Base-by-base conservation (phyloP, 305 asterid genomes). In the Rubia tinctorum region DNA sequence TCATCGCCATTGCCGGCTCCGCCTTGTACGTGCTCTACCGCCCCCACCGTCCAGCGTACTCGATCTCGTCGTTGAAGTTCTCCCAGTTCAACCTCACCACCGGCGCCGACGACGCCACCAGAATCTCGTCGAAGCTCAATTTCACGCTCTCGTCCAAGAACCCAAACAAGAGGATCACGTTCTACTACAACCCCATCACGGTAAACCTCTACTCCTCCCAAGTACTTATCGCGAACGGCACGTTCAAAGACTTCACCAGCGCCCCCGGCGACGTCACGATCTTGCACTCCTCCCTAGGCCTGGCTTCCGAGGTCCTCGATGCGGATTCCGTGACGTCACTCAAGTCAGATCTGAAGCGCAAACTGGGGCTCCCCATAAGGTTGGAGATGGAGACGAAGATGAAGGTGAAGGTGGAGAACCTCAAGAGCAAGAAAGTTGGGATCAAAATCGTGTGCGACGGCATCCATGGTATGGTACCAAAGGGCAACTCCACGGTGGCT, bases 361-460 rank as follows among this genome's bases (percentile, higher is more conserved):
- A 68, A 75, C 80, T 42, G 17, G 96, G 91, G 13, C 3, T 93
- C 42, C 94, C 97, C 0, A 14, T 93, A 55, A 75, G 72, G 43
- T 76, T 93, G 1, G 90, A 85, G 63, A 63, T 87, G 83, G 98
- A 93, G 44, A 93, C 98, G 0, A 86, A 66, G 69, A 89, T 88
- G 22, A 85, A 76, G 8, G 90, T 90, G 58, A 93, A 88, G 47
- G 72, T 93, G 84, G 98, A 90, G 49, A 89, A 87, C 80, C 18
- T 86, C 74, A 89, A 86, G 77, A 80, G 87, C 83, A 93, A 79
- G 75, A 91, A 85, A 66, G 76, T 93, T 37, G 96, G 96, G 84
- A 91, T 93, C 80, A 84, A 89, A 75, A 85, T 93, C 6, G 86
- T 75, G 7, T 93, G 98, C 63, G 88, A 77, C 5, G 96, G 90